Conservation (phyloP, 2,329 filamentous ascomycete genomes). For the Alternaria arborescens region DNA sequence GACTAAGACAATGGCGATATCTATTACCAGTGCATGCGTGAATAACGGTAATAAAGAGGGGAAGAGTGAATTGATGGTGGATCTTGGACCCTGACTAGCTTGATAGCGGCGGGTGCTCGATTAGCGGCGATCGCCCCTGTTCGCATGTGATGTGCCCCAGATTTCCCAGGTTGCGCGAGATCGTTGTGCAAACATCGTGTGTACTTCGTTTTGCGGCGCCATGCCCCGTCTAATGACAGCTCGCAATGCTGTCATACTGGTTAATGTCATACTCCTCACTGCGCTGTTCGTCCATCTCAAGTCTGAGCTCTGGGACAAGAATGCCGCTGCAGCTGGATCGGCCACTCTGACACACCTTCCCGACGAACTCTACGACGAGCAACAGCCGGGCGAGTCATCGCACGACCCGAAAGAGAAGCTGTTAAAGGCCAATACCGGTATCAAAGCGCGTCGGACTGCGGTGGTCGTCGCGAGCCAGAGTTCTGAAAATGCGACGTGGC, state of each 20-base stretch:
- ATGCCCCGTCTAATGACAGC: constrained; percentile 44
- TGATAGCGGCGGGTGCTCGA: constrained; percentile 1
- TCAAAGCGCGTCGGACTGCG: constrained; percentile 35
- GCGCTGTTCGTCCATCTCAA: constrained; percentile 43
- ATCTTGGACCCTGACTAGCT: constrained; percentile 4
- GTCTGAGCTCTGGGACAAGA: constrained; percentile 36
- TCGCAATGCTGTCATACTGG: constrained; percentile 34
- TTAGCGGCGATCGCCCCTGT: constrained; percentile 13
- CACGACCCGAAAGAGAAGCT: constrained; percentile 16
- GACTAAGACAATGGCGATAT: neutral
- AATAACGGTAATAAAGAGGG: neutral
- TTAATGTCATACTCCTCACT: constrained; percentile 36
- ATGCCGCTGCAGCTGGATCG: constrained; percentile 15
- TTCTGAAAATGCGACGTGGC: constrained; percentile 54
- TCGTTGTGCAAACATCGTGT: constrained; percentile 10
- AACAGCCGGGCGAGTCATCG: constrained; percentile 12
- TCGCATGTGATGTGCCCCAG: constrained; percentile 6
- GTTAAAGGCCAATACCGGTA: constrained; percentile 22
- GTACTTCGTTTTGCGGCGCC: constrained; percentile 9
- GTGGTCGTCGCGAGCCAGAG: constrained; percentile 51
- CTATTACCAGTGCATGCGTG: neutral
- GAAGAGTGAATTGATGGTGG: neutral
- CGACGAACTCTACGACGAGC: constrained; percentile 26
- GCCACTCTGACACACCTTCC: constrained; percentile 22
- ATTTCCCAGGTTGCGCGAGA: constrained; percentile 4